Evolutionary conservation across 1,284 basidiomycete species (phyloP), one percentile per base, ranked within the genome.

Genomic region (Schizophyllum amplum): DNA sequence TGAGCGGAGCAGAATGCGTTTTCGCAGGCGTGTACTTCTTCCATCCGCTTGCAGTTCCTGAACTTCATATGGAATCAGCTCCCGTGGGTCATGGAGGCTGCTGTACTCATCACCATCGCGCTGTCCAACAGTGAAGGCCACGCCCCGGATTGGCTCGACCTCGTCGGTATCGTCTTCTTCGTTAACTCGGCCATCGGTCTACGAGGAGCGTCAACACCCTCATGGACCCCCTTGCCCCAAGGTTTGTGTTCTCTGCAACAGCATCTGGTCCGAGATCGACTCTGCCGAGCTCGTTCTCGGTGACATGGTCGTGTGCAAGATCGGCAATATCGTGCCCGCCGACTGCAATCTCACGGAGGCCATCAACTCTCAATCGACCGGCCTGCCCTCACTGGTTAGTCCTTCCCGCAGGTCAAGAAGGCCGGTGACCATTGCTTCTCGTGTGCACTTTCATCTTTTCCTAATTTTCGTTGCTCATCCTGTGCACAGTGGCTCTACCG

Each of bases 1-100:
- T 53, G 92, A 95, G 74, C 95, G 73, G 89, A 92, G 65, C 89
- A 94, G 71, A 97, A 94, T 60, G 70, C 90, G 1, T 78, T 94
- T 70, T 80, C 93, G 20, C 92, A 94, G 80, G 90, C 87, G 66
- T 25, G 74, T 67, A 53, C 53, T 27, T 51, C 7, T 33, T 17
- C 26, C 48, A 21, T 27, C 48, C 3, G 53, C 24, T 33, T 46
- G 62, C 72, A 97, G 89, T 97, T 97, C 78, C 78, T 97, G 67
- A 87, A 86, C 70, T 98, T 97, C 82, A 96, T 96, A 93, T 96
- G 94, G 94, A 97, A 97, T 77, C 94, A 94, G 55, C 82, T 98
- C 23, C 97, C 94, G 47, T 98, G 95, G 94, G 96, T 98, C 76
- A 99, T 98, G 95, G 95, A 99, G 75, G 94, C 90, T 65, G 95